Conservation (phyloP, 345 rosid species). For the Populus alba region DNA sequence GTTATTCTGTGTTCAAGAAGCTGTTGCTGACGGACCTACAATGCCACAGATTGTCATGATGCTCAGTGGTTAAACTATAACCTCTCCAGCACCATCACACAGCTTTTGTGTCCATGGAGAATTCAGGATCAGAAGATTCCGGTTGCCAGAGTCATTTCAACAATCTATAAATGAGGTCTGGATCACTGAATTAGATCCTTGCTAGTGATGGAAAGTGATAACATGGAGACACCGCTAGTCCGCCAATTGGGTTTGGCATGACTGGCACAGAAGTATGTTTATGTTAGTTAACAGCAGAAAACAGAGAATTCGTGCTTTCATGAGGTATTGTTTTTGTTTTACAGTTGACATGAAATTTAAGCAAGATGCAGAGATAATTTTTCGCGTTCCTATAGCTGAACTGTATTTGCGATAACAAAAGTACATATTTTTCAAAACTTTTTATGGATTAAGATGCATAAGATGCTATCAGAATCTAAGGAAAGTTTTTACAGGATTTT, state of each 20-base stretch:
- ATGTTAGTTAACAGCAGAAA: no score
- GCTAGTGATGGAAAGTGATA: background rate
- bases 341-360: no score
- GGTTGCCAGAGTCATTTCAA: background rate
- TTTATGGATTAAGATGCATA: no score
- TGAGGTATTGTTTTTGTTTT: background rate
- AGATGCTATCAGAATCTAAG: background rate
- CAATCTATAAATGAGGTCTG: constrained; percentile 2
- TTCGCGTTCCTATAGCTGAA: background rate
- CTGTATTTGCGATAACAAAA: background rate
- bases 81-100: constrained; percentile 7
- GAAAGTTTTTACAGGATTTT: background rate
- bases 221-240: background rate
- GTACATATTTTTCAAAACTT: background rate
- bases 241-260: background rate
- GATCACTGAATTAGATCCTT: constrained; percentile 3
- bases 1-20: constrained; percentile 36
- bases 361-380: background rate
- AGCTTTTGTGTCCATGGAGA: background rate
- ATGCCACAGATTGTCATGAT: constrained; percentile 8
- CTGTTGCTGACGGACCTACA: constrained; percentile 7
- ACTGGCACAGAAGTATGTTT: background rate
- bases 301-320: background rate
- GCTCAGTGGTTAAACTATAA: constrained; percentile 3
- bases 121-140: background rate